phyloP scores from a whole-genome alignment of 805 yeast species.

The Myxozyma nipponensis region DNA sequence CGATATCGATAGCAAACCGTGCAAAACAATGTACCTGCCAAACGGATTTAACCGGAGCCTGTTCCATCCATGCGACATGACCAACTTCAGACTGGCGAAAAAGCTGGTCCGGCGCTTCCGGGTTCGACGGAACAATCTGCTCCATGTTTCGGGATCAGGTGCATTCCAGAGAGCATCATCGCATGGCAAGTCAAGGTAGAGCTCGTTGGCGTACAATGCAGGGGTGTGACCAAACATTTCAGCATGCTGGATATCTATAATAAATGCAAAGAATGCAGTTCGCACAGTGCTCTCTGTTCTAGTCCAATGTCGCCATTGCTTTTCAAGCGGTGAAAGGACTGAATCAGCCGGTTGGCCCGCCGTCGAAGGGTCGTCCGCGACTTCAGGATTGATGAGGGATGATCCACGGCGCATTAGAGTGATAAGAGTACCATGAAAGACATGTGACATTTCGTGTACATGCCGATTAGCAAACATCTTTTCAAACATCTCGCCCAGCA shows the following conservation, averaged over 20 bases:
- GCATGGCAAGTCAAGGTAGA: conserved; percentile 46
- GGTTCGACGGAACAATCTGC: conserved; percentile 2
- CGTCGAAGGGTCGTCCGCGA: conserved; percentile 16
- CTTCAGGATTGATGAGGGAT: conserved; percentile 22
- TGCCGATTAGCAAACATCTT: conserved; percentile 31
- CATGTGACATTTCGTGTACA: conserved; percentile 35
- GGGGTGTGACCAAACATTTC: conserved; percentile 37
- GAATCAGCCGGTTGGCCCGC: conserved; percentile 21
- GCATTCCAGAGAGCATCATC: conserved; percentile 47
- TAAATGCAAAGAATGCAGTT: conserved; percentile 41
- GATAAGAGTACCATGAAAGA: conserved; percentile 34
- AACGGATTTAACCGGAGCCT: conserved; percentile 31
- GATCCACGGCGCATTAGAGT: conserved; percentile 31
- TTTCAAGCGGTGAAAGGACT: conserved; percentile 13
- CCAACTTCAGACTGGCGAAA: conserved; percentile 19
- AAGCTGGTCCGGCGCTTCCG: conserved; percentile 8
- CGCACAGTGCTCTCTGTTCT: conserved; percentile 43
- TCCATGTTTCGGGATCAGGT: conserved; percentile 17
- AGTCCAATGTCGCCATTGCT: conserved; percentile 47
- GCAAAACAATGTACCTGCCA: conserved; percentile 39
- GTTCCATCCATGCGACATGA: conserved; percentile 26
- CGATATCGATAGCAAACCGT: conserved; percentile 39
- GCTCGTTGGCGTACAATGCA: conserved; percentile 43
- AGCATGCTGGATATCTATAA: conserved; percentile 42
- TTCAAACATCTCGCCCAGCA: conserved; percentile 32